Evolutionary conservation across 176 grass and related monocot species (phyloP).

Genomic region (sorghum (Sorghum bicolor)): Sorghum_bicolor_NCBIv3 NC_012871.2:64351001-64351500

Average conservation of each 20-base stretch:
- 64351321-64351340: conserved; percentile 54
- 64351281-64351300: conserved; percentile 65
- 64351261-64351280: conserved; percentile 83
- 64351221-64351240: conserved; percentile 19
- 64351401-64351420: conserved; percentile 48
- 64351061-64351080: background rate
- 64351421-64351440: conserved; percentile 39
- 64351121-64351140: conserved; percentile 23
- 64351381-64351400: conserved; percentile 58
- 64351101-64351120: background rate
- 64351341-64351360: conserved; percentile 66
- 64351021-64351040: background rate
- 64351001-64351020: background rate
- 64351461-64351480: background rate
- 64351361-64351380: conserved; percentile 99
- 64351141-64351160: conserved; percentile 11
- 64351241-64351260: conserved; percentile 39
- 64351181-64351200: conserved; percentile 88
- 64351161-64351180: background rate
- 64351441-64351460: conserved; percentile 39
- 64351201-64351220: conserved; percentile 48
- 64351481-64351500: background rate
- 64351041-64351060: background rate
- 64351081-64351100: background rate
- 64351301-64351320: conserved; percentile 66